A percentile compares a stretch with the other conserved stretches of the same genome.
These are phyloP conservation scores for Tylopilus felleus DNA, from an alignment of 768 basidiomycete species.

Conservation along the genomic window DNA sequence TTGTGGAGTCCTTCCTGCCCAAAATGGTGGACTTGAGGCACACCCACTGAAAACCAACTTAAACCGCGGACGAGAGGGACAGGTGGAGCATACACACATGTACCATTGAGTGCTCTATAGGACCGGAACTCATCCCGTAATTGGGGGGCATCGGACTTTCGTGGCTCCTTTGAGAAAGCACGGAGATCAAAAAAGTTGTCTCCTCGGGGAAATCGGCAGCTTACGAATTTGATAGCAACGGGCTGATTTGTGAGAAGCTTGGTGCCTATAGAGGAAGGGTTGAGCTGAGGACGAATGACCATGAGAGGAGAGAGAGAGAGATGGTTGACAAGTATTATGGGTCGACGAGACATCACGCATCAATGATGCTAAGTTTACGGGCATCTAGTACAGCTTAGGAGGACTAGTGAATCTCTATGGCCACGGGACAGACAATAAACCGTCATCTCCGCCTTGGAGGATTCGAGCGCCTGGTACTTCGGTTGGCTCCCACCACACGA, in stretches of 20 bases:
- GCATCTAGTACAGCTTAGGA: slow-evolving; percentile 4
- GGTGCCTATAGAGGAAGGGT: slow-evolving; percentile 50
- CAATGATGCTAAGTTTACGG: not conserved
- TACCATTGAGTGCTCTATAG: slow-evolving; percentile 91
- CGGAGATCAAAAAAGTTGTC: slow-evolving; percentile 11
- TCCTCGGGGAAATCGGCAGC: slow-evolving; percentile 31
- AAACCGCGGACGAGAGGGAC: slow-evolving; percentile 12
- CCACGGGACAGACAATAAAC: slow-evolving; percentile 1
- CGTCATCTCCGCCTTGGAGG: slow-evolving; percentile 1
- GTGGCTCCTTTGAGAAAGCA: slow-evolving; percentile 64
- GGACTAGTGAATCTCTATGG: slow-evolving; percentile 4
- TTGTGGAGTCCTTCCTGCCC: slow-evolving; percentile 99
- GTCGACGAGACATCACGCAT: slow-evolving; percentile 11
- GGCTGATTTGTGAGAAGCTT: slow-evolving; percentile 83
- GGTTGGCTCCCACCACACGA: slow-evolving; percentile 4
- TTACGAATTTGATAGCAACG: slow-evolving; percentile 96
- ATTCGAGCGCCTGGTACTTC: slow-evolving; percentile 13
- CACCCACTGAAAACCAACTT: slow-evolving; percentile 60
- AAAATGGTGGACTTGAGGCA: slow-evolving; percentile 98
- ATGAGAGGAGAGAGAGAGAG: not conserved
- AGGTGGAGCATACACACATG: slow-evolving; percentile 52
- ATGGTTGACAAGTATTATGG: not conserved
- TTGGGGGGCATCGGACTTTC: slow-evolving; percentile 98
- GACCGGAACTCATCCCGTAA: slow-evolving; percentile 95
- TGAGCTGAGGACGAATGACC: slow-evolving; percentile 11